These are phyloP conservation scores for Aspergillus japonicus DNA, from an alignment of 2,329 filamentous ascomycete species.

Conservation along the genomic window DNA sequence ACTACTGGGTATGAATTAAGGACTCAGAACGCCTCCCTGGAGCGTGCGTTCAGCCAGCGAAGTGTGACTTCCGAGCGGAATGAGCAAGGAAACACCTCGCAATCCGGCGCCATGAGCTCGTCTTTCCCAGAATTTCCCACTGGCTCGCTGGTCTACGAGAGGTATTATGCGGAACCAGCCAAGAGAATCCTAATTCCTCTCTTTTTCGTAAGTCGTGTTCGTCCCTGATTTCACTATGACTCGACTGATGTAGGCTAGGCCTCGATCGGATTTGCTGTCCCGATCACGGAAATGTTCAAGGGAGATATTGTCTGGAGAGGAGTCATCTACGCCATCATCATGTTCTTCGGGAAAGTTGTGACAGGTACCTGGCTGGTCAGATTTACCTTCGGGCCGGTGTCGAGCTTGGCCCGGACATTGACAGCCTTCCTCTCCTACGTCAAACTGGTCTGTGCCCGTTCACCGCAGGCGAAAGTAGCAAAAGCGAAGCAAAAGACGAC, in stretches of 20 bases:
- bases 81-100: background rate
- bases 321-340: constrained; percentile 68
- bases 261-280: constrained; percentile 74
- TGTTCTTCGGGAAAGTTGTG: constrained; percentile 62
- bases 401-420: constrained; percentile 8
- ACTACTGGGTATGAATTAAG: background rate
- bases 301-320: constrained; percentile 68
- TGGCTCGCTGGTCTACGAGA: constrained; percentile 41
- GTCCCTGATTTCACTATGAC: background rate
- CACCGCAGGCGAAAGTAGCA: background rate
- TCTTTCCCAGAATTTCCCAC: constrained; percentile 12
- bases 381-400: constrained; percentile 24
- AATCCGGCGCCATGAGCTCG: background rate
- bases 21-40: too few species aligned
- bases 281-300: constrained; percentile 67
- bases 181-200: constrained; percentile 63
- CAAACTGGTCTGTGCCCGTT: constrained; percentile 8
- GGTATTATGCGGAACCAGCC: constrained; percentile 48
- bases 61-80: background rate
- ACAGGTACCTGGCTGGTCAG: constrained; percentile 61
- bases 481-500: background rate
- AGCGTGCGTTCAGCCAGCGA: background rate
- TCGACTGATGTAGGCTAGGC: constrained; percentile 27
- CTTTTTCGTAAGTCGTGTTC: constrained; percentile 61
- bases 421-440: constrained; percentile 4